Evolutionary conservation across 345 rosid genomes (phyloP).

Genomic region (Syzygium oleosum): DNA sequence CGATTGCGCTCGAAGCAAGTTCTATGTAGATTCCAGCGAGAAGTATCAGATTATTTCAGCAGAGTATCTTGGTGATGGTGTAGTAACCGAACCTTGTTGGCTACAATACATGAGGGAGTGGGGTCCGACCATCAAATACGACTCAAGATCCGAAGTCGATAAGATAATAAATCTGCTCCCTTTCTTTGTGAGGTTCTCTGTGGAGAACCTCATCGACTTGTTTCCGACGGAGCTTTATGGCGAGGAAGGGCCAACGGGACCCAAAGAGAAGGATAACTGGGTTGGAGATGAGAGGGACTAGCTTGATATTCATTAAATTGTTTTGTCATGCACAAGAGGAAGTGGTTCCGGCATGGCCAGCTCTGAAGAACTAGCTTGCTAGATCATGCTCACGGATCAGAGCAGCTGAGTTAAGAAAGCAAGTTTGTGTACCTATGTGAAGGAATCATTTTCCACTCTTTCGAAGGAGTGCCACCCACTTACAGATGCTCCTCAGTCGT

Average conservation of each 20-base stretch:
- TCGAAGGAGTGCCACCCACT: neutral
- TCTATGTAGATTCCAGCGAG: conserved; percentile 56
- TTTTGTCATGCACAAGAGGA: neutral
- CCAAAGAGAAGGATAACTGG: conserved; percentile 92
- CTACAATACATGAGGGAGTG: conserved; percentile 91
- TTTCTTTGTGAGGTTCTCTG: conserved; percentile 57
- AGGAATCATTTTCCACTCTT: neutral
- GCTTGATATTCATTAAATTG: neutral
- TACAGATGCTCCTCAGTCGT: neutral
- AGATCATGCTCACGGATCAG: neutral
- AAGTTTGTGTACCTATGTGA: neutral
- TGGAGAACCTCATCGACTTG: conserved; percentile 68
- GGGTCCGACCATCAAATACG: conserved; percentile 81
- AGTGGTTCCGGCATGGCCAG: neutral
- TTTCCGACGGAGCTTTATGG: conserved; percentile 88
- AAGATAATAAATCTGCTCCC: conserved; percentile 67
- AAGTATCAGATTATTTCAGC: conserved; percentile 65
- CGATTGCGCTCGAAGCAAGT: conserved; percentile 52
- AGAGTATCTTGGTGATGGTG: conserved; percentile 63
- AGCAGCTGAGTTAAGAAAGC: neutral
- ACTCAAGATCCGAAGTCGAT: conserved; percentile 64
- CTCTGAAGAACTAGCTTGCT: neutral
- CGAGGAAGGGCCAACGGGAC: conserved; percentile 97
- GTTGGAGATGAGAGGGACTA: conserved; percentile 68
- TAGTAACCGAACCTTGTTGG: conserved; percentile 67